These are phyloP conservation scores for Penicillium frequentans DNA, from an alignment of 2,329 filamentous ascomycete genomes.

Conservation along the genomic window DNA sequence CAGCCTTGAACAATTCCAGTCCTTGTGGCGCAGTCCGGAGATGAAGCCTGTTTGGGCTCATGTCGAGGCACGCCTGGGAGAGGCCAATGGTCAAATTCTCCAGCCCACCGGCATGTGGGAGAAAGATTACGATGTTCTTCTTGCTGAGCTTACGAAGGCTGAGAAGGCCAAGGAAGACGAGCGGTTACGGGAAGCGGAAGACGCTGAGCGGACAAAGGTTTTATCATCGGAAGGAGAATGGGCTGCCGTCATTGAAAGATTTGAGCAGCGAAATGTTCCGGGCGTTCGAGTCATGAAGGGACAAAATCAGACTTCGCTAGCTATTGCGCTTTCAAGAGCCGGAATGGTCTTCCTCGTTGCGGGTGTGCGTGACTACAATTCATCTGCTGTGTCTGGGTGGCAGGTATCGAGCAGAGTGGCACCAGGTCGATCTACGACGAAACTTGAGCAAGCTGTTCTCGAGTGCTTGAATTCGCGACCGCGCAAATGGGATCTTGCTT, in stretches of 20 bases:
- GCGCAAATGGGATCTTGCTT: conserved; percentile 41
- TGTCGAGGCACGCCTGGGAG: conserved; percentile 36
- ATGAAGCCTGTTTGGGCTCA: conserved; percentile 41
- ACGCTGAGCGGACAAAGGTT: conserved; percentile 28
- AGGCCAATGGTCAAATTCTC: conserved; percentile 38
- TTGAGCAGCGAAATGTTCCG: conserved; percentile 25
- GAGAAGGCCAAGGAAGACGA: conserved; percentile 30
- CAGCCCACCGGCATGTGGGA: conserved; percentile 43
- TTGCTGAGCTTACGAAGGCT: conserved; percentile 31
- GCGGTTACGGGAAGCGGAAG: conserved; percentile 26
- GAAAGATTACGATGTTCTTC: conserved; percentile 39
- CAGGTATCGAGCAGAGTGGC: conserved; percentile 30
- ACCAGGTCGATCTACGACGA: conserved; percentile 27
- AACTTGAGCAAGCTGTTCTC: conserved; percentile 35
- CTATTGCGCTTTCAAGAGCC: conserved; percentile 32
- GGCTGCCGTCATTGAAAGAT: conserved; percentile 34
- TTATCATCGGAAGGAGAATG: conserved; percentile 33
- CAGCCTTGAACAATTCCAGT: conserved; percentile 40
- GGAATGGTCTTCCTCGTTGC: conserved; percentile 38
- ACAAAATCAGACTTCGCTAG: conserved; percentile 25
- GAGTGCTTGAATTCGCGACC: conserved; percentile 36
- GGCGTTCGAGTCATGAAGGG: conserved; percentile 30
- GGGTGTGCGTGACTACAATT: conserved; percentile 18
- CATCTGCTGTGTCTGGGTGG: conserved; percentile 30
- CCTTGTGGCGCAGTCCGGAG: conserved; percentile 41